These are phyloP conservation scores for Backusella australiensis DNA, from an alignment of 192 early-diverging fungal species.

Conservation along the genomic window DNA sequence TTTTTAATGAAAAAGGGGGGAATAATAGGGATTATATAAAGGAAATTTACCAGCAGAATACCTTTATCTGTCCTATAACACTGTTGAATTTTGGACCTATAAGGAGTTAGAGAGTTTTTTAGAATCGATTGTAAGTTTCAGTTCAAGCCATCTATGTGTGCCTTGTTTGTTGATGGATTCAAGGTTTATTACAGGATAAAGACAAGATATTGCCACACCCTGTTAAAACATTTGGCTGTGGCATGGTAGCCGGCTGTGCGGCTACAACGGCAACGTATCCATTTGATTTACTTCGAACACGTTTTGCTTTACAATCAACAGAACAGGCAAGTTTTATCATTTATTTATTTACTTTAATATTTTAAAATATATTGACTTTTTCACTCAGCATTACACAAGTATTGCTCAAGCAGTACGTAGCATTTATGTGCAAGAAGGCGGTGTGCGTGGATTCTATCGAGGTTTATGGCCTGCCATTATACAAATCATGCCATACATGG, in stretches of 20 bases:
- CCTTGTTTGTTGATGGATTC: too few species aligned
- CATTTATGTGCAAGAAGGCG: conserved; percentile 73
- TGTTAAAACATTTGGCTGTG: conserved; percentile 65
- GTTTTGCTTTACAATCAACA: conserved; percentile 84
- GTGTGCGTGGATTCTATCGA: conserved; percentile 79
- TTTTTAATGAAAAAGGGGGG: background rate
- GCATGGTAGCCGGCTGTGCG: conserved; percentile 72
- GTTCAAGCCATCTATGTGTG: too few species aligned
- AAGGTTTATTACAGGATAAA: conserved; percentile 3
- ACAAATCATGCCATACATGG: conserved; percentile 96
- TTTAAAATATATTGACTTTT: background rate
- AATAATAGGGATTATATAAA: conserved; percentile 77
- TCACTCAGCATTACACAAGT: conserved; percentile 58
- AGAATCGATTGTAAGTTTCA: conserved; percentile 15
- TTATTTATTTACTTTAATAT: background rate
- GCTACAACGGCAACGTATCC: conserved; percentile 89
- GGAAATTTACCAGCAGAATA: conserved; percentile 93
- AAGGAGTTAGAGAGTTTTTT: conserved; percentile 50
- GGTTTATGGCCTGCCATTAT: conserved; percentile 79
- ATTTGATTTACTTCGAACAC: conserved; percentile 92
- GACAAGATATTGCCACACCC: conserved; percentile 29
- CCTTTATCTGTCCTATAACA: conserved; percentile 89
- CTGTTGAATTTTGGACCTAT: conserved; percentile 81
- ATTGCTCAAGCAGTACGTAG: conserved; percentile 59
- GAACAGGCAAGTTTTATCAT: conserved; percentile 34